phyloP scores from a whole-genome alignment of 2,329 filamentous ascomycete species.

The Neonectria sp. region DNA sequence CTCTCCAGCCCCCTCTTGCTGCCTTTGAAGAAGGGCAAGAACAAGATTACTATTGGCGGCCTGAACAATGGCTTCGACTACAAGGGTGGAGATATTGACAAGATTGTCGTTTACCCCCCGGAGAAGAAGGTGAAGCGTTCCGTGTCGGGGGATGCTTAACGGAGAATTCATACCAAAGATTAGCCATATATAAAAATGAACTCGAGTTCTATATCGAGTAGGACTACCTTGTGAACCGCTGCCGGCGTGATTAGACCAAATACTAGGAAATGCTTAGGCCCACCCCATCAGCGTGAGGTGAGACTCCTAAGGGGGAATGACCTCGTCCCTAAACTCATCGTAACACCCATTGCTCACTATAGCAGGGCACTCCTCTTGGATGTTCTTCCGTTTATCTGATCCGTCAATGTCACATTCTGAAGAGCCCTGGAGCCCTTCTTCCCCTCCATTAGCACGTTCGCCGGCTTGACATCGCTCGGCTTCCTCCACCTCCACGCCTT shows the following conservation, averaged over 20 bases:
- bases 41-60: conserved; percentile 71
- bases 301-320: background rate
- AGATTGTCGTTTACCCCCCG: conserved; percentile 72
- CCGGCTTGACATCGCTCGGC: background rate
- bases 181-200: background rate
- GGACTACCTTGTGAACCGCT: no score
- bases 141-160: background rate
- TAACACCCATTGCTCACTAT: background rate
- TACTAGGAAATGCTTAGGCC: no score
- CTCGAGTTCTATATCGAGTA: background rate
- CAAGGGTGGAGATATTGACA: conserved; percentile 72
- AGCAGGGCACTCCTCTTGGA: conserved; percentile 18
- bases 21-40: conserved; percentile 66
- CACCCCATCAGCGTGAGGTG: background rate
- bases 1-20: conserved; percentile 70
- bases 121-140: conserved; percentile 52
- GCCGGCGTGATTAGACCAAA: no score
- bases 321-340: background rate
- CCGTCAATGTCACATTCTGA: conserved; percentile 27
- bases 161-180: background rate
- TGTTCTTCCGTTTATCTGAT: conserved; percentile 7
- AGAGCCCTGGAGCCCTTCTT: conserved; percentile 15
- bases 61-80: conserved; percentile 69
- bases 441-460: conserved; percentile 24
- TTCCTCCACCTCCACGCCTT: conserved; percentile 29